Evolutionary conservation across 441 rosid species (phyloP).

Genomic region (Syzygium malaccense): DNA sequence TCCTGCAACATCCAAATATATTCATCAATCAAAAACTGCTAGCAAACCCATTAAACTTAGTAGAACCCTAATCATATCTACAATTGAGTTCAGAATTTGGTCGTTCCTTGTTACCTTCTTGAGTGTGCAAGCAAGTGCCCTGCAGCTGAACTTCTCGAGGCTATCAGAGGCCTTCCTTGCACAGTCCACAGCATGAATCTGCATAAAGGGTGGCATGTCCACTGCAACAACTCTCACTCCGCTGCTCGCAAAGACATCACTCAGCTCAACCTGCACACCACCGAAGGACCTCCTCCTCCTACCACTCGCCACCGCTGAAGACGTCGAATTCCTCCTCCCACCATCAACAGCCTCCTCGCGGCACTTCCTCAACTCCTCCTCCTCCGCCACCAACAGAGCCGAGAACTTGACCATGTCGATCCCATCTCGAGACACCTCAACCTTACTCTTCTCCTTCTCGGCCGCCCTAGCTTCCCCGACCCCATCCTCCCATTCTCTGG

Average conservation of each 20-base stretch:
- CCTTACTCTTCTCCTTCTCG: background rate
- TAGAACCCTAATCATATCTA: background rate
- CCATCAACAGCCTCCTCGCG: constrained; percentile 10
- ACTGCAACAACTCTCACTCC: constrained; percentile 51
- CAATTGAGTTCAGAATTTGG: background rate
- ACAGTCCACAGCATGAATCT: constrained; percentile 54
- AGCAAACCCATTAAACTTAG: background rate
- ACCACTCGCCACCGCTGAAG: constrained; percentile 8
- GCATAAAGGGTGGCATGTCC: constrained; percentile 64
- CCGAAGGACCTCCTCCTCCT: constrained; percentile 40
- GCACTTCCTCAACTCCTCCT: constrained; percentile 17
- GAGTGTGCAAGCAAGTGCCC: constrained; percentile 34
- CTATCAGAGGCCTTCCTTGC: constrained; percentile 48
- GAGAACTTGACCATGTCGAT: background rate
- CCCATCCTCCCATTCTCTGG: constrained; percentile 4
- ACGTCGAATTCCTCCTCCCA: constrained; percentile 27
- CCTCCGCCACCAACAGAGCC: constrained; percentile 1
- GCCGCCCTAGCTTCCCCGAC: constrained; percentile 5
- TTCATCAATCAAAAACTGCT: background rate
- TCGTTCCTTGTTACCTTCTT: constrained; percentile 31
- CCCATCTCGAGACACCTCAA: background rate
- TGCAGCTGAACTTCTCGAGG: constrained; percentile 46
- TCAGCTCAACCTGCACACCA: constrained; percentile 35
- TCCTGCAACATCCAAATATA: constrained; percentile 21
- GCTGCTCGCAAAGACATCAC: constrained; percentile 34